Base-by-base conservation (phyloP, 1,284 basidiomycete species). In the Puccinia triticina region DNA sequence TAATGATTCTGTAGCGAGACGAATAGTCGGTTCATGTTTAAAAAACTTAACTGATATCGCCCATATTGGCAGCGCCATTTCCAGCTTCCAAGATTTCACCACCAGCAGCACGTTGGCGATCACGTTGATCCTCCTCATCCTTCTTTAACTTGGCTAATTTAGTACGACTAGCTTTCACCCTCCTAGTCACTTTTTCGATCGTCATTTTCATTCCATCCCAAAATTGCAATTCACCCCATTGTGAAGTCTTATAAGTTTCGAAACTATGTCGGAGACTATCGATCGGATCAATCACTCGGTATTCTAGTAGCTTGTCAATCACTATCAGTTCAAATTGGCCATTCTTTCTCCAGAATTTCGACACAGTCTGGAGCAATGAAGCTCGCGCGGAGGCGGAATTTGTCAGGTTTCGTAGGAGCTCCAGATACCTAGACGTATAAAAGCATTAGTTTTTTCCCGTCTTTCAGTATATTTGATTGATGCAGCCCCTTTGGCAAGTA, bases 221-320 rank as follows among this genome's bases (percentile, higher is more conserved):
- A 85, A 93, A 91, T 90, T 90, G 84, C 87, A 91, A 84, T 91
- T 89, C 85, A 86, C 88, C 88, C 89, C 89, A 89, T 18, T 87
- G 86, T 72, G 87, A 86, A 50, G 85, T 86, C 12, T 84, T 79
- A 69, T 86, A 85, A 29, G 85, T 90, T 83, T 88, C 84, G 87
- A 99, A 98, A 23, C 93, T 91, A 92, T 94, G 98, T 4, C 89
- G 89, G 77, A 98, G 92, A 23, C 98, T 93, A 86, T 99, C 96
- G 21, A 92, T 91, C 0, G 96, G 94, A 86, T 98, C 95, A 43
- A 99, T 92, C 82, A 99, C 93, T 86, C 97, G 94, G 88, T 99
- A 99, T 88, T 99, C 96, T 90, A 99, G 93, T 83, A 98, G 89
- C 88, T 99, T 99, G 89, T 98, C 97, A 84, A 96, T 92, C 7